phyloP scores from a whole-genome alignment of 2,329 filamentous ascomycete species.

The Talaromyces marneffei region DNA sequence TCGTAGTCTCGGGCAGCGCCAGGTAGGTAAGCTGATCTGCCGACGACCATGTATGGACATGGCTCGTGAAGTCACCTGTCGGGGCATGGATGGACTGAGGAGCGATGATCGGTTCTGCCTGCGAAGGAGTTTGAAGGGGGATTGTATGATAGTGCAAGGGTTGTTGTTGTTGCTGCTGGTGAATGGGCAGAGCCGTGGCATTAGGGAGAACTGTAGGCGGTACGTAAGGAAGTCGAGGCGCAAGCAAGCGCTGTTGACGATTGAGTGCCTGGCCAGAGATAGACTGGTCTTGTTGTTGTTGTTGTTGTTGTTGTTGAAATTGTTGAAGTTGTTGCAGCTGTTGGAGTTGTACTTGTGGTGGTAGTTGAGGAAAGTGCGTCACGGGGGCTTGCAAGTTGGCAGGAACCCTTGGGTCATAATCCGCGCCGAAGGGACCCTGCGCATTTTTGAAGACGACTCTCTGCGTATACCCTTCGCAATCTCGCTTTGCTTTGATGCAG shows the following conservation, averaged over 20 bases:
- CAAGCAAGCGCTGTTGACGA: constrained; percentile 31
- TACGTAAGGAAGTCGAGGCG: constrained; percentile 24
- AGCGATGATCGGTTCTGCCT: not conserved
- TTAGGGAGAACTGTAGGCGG: not conserved
- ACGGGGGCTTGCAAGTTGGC: constrained; percentile 1
- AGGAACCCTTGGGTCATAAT: constrained; percentile 12
- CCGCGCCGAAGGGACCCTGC: constrained; percentile 29
- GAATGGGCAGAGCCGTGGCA: not conserved
- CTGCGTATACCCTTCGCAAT: constrained; percentile 41
- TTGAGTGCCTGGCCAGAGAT: constrained; percentile 25
- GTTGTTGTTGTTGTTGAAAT: not conserved
- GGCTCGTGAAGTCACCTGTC: not conserved
- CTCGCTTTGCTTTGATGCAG: constrained; percentile 43
- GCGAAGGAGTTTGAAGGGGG: not conserved
- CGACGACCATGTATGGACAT: constrained; percentile 13
- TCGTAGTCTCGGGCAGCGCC: not conserved
- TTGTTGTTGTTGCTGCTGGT: not conserved
- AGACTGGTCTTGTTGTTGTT: constrained; percentile 19
- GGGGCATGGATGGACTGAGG: not conserved
- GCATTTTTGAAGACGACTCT: constrained; percentile 39
- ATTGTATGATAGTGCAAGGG: not conserved
- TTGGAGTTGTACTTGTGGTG: not conserved
- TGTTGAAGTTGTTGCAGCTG: constrained; percentile 9
- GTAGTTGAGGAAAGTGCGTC: constrained; percentile 15
- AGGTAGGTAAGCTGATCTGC: not conserved